Base-by-base conservation (phyloP, 495 filamentous ascomycete genomes). In the Penicillium flavigenum region DNA sequence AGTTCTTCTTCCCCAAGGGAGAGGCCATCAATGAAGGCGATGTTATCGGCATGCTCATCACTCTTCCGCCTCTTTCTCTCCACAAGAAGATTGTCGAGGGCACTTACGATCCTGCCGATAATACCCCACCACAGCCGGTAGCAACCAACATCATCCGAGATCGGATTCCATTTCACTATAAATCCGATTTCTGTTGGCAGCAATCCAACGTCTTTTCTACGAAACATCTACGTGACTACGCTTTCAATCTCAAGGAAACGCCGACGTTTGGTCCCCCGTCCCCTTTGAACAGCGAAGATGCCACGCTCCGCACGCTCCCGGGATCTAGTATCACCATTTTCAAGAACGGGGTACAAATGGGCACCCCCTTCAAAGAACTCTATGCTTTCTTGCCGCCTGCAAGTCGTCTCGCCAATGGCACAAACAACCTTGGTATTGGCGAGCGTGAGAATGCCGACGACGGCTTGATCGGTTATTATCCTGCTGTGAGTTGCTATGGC, bases 41-140 rank as follows among this genome's bases (percentile, higher is more conserved):
- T 69, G 88, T 99, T 8, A 94, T 99, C 60, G 95, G 95, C 46
- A 77, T 99, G 57, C 89, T 96, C 63, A 95, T 99, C 60, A 88
- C 86, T 50, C 81, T 99, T 4, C 95, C 95, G 0, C 88, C 91
- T 2, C 82, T 96, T 51, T 78, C 83, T 3, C 72, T 95, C 2
- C 95, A 99, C 66, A 85, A 88, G 26, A 94, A 91, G 63, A 81
- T 97, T n/a, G 90, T 92, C 5, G 85, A 87, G 59, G 91, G 91
- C 14, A 83, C 85, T 47, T 96, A 92, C 71, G 92, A 97, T 63
- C 91, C 90, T 2, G 83, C 89, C 6, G 90, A 96, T 65, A 63
- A 71, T 49, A 51, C 47, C n/a, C 44, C 50, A 55, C 29, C 63
- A 45, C 54, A 61, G 32, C 29, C 66, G 56, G 59, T 69, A 47